phyloP scores from a whole-genome alignment of 495 filamentous ascomycete genomes.

The Articulospora tetracladia region DNA sequence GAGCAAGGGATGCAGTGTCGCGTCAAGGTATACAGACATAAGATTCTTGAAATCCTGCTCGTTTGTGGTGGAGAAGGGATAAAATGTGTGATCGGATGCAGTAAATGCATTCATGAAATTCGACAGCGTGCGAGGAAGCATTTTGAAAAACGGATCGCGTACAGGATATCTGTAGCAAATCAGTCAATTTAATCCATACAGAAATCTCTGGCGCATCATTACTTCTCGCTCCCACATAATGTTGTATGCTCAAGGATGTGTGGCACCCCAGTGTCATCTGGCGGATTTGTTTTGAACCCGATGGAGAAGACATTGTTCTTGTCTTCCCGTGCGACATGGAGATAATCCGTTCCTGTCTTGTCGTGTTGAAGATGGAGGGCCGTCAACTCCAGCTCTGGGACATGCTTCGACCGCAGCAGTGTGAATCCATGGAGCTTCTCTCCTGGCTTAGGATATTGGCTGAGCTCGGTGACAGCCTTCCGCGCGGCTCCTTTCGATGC shows the following conservation, averaged over 20 bases:
- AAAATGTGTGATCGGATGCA: constrained; percentile 92
- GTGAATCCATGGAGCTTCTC: constrained; percentile 92
- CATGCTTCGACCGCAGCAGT: constrained; percentile 78
- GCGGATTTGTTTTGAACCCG: constrained; percentile 97
- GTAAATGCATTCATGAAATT: constrained; percentile 99
- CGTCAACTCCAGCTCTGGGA: constrained; percentile 89
- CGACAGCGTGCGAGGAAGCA: constrained; percentile 93
- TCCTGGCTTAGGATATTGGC: constrained; percentile 69
- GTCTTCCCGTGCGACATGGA: constrained; percentile 91
- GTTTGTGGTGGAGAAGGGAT: constrained; percentile 98
- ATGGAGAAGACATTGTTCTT: constrained; percentile 99
- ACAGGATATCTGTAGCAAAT: constrained; percentile 71
- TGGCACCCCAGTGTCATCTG: constrained; percentile 92
- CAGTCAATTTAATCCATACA: constrained; percentile 19
- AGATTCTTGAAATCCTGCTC: constrained; percentile 91
- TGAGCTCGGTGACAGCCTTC: constrained; percentile 67
- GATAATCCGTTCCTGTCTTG: constrained; percentile 90
- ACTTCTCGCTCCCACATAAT: constrained; percentile 96
- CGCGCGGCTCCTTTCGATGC: constrained; percentile 45
- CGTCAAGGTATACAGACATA: constrained; percentile 94
- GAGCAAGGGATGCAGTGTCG: constrained; percentile 83
- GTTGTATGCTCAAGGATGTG: constrained; percentile 98
- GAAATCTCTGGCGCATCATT: constrained; percentile 5
- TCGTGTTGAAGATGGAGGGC: constrained; percentile 87
- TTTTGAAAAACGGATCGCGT: constrained; percentile 98